Conservation (phyloP, 495 filamentous ascomycete genomes). For the Penicillium argentinense region DNA sequence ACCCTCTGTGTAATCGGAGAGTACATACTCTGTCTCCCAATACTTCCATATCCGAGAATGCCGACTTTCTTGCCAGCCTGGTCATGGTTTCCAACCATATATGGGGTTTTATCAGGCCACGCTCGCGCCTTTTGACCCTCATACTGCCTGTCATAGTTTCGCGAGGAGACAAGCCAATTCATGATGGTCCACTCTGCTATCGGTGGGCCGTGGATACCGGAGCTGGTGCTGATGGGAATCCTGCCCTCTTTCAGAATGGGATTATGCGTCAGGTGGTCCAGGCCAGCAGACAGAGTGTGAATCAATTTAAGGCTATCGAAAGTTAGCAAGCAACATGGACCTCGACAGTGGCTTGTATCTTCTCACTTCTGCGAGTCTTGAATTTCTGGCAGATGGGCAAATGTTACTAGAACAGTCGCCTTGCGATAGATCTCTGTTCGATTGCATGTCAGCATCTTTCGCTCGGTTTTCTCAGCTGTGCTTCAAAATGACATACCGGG, state of each 20-base stretch:
- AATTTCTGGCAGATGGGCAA: conserved; percentile 49
- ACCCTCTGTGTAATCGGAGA: no score
- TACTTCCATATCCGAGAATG: conserved; percentile 82
- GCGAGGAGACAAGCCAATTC: conserved; percentile 56
- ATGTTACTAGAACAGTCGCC: conserved; percentile 65
- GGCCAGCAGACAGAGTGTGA: conserved; percentile 74
- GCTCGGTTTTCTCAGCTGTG: not conserved
- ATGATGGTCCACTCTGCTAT: conserved; percentile 76
- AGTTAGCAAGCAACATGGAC: not conserved
- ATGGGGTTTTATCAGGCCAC: conserved; percentile 30
- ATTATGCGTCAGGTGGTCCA: conserved; percentile 61
- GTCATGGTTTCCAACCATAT: conserved; percentile 38
- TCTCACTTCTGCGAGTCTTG: conserved; percentile 20
- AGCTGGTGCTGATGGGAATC: conserved; percentile 68
- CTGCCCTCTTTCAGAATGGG: conserved; percentile 65
- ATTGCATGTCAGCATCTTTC: not conserved
- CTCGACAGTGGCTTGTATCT: conserved; percentile 9
- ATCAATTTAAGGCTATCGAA: conserved; percentile 61
- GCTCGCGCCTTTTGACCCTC: conserved; percentile 41
- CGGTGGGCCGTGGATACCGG: conserved; percentile 78
- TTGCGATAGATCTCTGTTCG: conserved; percentile 51
- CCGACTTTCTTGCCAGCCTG: conserved; percentile 60
- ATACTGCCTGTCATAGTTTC: conserved; percentile 50
- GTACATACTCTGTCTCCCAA: conserved; percentile 64
- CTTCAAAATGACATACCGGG: conserved; percentile 11